These are phyloP conservation scores for Aschersonia sp. DNA, from an alignment of 2,329 filamentous ascomycete genomes.

Conservation along the genomic window DNA sequence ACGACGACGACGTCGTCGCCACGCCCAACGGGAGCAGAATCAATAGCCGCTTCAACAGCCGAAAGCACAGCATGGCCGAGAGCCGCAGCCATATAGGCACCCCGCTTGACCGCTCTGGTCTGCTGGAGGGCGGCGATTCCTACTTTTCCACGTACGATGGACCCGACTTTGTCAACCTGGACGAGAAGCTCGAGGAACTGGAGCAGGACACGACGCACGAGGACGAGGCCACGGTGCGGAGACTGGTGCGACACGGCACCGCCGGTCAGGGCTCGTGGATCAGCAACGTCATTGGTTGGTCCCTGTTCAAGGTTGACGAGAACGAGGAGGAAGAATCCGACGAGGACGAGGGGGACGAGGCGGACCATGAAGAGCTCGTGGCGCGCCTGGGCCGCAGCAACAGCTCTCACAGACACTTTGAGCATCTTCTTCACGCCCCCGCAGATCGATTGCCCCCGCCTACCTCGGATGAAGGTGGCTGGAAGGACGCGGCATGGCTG, in stretches of 20 bases:
- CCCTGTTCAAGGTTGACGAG: conserved; percentile 47
- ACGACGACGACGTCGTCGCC: conserved; percentile 17
- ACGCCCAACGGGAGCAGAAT: conserved; percentile 27
- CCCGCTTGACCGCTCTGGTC: conserved; percentile 22
- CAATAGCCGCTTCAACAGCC: conserved; percentile 34
- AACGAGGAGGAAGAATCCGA: conserved; percentile 34
- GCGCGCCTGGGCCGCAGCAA: conserved; percentile 14
- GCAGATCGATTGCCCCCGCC: conserved; percentile 32
- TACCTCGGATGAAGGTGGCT: conserved; percentile 41
- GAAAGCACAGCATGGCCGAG: conserved; percentile 18
- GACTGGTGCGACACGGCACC: conserved; percentile 38
- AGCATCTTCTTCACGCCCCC: conserved; percentile 23
- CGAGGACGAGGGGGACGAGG: conserved; percentile 21
- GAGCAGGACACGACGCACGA: conserved; percentile 33
- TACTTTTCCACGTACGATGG: conserved; percentile 28
- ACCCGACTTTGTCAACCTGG: conserved; percentile 49
- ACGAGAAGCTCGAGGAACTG: conserved; percentile 42
- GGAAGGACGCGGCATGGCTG: conserved; percentile 55
- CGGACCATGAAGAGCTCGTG: conserved; percentile 12
- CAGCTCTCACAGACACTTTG: conserved; percentile 21
- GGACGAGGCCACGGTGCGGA: conserved; percentile 44
- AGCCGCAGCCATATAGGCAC: conserved; percentile 26
- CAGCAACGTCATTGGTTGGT: conserved; percentile 42
- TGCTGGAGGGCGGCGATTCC: conserved; percentile 26
- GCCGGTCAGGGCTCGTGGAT: conserved; percentile 43